Base-by-base conservation (phyloP, 768 basidiomycete genomes). In the Naematelia aurantialba region DNA sequence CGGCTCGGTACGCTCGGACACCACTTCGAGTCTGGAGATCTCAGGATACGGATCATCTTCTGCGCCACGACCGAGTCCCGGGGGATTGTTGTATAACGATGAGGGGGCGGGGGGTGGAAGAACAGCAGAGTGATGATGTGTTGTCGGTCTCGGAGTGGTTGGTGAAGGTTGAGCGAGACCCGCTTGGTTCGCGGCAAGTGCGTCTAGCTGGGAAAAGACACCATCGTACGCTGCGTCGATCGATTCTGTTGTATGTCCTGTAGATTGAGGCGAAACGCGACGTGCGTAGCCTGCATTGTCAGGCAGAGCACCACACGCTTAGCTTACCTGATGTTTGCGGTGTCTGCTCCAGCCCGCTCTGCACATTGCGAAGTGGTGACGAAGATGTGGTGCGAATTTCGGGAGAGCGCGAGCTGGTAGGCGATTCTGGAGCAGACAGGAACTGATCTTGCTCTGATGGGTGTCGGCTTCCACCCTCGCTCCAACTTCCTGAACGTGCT, bases 211-310 rank as follows among this genome's bases (percentile, higher is more conserved):
- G 10, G 65, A 61, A 26, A 70, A 55, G 52, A 73, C 69, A 14
- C 65, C 67, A 31, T 70, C 69, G 55, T 68, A 73, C n/a, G 71
- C 71, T 55, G 61, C 60, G 44, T 72, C 70, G 29, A 72, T 60
- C 19, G 67, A 66, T 1, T 63, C 44, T 2, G 65, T 66, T 2
- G 68, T 70, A 46, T 68, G 67, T n/a, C 69, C 69, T 5, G 68
- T 73, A 5, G 58, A 26, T 31, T 69, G 71, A 30, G 66, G 56
- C 2, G 26, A 46, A 13, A 70, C 52, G 8, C 47, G 46, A 19
- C 30, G 55, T 13, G 29, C 29, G 27, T 30, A 30, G 13, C 24
- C 30, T 49, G 49, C n/a, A 59, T 29, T 17, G 14, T 46, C 29
- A 45, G 62, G 42, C 58, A 24, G 3, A 21, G 2, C 24, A 17